These are phyloP conservation scores for Fusarium ramigenum DNA, from an alignment of 2,329 filamentous ascomycete genomes.

Conservation along the genomic window DNA sequence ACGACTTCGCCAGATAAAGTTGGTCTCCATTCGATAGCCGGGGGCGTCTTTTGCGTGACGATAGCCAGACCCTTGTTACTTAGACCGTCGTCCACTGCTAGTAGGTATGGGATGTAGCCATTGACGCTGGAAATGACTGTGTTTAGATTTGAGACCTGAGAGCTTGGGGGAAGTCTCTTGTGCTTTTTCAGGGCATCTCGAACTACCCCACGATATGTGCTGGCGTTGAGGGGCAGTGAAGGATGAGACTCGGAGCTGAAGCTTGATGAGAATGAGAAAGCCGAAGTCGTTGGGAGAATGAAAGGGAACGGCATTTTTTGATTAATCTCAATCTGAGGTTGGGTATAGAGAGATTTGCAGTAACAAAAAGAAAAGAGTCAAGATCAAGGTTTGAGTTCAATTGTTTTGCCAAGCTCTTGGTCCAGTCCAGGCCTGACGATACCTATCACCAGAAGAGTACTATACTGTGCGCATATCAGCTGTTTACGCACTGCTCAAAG, in stretches of 20 bases:
- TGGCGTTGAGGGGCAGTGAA: constrained; percentile 83
- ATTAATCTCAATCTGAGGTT: neutral
- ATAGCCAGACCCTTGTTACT: constrained; percentile 53
- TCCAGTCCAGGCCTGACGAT: constrained; percentile 11
- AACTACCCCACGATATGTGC: constrained; percentile 84
- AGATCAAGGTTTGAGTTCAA: constrained; percentile 8
- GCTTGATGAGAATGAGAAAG: constrained; percentile 81
- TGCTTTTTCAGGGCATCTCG: constrained; percentile 87
- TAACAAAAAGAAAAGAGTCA: neutral
- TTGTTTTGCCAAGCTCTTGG: constrained; percentile 35
- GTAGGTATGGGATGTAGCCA: constrained; percentile 84
- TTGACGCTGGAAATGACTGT: constrained; percentile 75
- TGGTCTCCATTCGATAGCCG: constrained; percentile 84
- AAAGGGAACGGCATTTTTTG: constrained; percentile 88
- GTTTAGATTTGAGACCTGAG: constrained; percentile 76
- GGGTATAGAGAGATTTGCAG: neutral
- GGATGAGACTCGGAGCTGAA: constrained; percentile 86
- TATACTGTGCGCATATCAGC: constrained; percentile 9
- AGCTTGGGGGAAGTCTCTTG: constrained; percentile 80
- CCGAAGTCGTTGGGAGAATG: constrained; percentile 86
- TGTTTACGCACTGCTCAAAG: constrained; percentile 1
- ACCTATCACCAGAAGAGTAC: constrained; percentile 27
- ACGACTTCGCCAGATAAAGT: constrained; percentile 75
- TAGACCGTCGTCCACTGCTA: constrained; percentile 80
- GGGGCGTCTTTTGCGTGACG: constrained; percentile 68